Conservation (phyloP, 1,284 basidiomycete genomes). For the Vanrija sp. region DNA sequence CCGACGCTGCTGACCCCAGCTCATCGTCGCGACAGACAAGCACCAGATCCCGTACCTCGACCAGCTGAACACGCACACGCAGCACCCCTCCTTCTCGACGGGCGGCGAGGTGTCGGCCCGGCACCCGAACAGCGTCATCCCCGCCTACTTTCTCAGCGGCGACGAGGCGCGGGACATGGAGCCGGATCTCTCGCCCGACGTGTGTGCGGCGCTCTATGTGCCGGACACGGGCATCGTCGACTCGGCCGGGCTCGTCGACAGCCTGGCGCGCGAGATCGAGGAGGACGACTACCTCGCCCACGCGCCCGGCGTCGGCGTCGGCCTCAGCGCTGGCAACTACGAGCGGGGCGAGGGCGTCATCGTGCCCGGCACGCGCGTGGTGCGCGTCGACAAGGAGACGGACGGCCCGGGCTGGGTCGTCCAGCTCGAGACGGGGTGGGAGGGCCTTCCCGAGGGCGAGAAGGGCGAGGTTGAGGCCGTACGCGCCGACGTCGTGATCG, state of each 20-base stretch:
- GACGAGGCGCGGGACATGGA: constrained; percentile 72
- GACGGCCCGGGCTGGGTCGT: constrained; percentile 54
- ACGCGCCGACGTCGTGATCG: constrained; percentile 80
- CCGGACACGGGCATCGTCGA: constrained; percentile 89
- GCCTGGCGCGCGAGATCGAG: constrained; percentile 70
- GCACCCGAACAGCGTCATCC: constrained; percentile 51
- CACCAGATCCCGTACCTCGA: constrained; percentile 68
- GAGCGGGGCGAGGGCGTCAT: constrained; percentile 58
- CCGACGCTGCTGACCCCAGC: constrained; percentile 35
- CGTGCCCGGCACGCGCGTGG: constrained; percentile 76
- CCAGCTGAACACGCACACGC: constrained; percentile 62
- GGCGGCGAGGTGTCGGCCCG: constrained; percentile 2
- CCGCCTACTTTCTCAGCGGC: constrained; percentile 66
- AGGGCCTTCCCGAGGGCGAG: constrained; percentile 26
- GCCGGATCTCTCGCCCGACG: constrained; percentile 69
- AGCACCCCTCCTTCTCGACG: constrained; percentile 36
- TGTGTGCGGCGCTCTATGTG: constrained; percentile 71
- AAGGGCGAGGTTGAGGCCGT: constrained; percentile 59
- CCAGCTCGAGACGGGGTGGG: constrained; percentile 67
- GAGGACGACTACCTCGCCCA: constrained; percentile 32
- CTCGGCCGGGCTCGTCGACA: constrained; percentile 75
- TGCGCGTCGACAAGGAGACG: constrained; percentile 68
- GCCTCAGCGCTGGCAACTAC: constrained; percentile 47
- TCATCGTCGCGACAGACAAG: constrained; percentile 67
- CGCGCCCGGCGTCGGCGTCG: constrained; percentile 11